Base-by-base conservation (phyloP, 2,329 filamentous ascomycete species). In the Ophiostoma ulmi region DNA sequence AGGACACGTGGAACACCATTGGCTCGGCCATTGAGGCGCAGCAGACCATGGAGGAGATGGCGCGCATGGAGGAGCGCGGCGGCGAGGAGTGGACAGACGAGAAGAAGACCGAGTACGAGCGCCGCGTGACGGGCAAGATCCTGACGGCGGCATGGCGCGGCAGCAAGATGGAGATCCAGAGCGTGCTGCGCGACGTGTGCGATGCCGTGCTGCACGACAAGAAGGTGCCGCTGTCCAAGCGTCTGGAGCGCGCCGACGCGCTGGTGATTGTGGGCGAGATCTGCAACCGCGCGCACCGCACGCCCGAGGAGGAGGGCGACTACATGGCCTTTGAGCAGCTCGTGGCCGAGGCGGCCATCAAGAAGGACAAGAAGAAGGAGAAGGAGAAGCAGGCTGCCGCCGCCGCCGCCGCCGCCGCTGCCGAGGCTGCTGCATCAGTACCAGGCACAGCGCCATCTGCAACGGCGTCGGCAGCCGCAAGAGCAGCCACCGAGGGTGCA, bases 11-110 rank as follows among this genome's bases (percentile, higher is more conserved):
- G 95, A 94, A 92, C 78, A 99, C 95, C 39, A 97, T 99, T 78
- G 93, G 90, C 74, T 96, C 92, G 69, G 95, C 95, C 55, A 97
- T 99, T 74, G 94, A 97, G 78, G 95, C 95, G 36, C 95, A 99
- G 83, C 91, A 97, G 83, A 97, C 94, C 72, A 97, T 99, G 88
- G 94, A 99, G 83, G 94, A 97, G 80, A 98, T 99, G 95, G 94
- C 93, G 70, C 93, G 94, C 79, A 85, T 94, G 81, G 95, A 99
- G 82, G 92, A 97, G 83, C 90, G 90, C 77, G 95, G 94, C 69
- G 95, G 95, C 68, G 95, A 97, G 70, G 93, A 97, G 73, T 99
- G 95, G 95, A 98, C 95, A 0, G 95, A 99, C 73, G 95, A 98
- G 88, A 94, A 91, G 84, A 93, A 94, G 81, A 90, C 90, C 61